Base-by-base conservation (phyloP, 2,329 filamentous ascomycete genomes). In the Trichoderma brevicompactum region DNA sequence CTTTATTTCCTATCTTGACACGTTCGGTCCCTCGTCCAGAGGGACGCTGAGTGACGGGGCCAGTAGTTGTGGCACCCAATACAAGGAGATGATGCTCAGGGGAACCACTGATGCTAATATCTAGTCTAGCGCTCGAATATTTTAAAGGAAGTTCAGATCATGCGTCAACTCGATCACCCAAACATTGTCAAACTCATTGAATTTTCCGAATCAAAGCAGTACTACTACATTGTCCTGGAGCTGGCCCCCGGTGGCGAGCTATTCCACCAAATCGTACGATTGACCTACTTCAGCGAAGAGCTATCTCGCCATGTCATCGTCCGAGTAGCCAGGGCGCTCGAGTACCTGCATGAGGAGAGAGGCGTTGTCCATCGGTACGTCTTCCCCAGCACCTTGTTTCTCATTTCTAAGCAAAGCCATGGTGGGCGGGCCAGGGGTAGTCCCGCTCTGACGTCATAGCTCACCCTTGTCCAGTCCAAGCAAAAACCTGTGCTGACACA, bases 261-360 rank as follows among this genome's bases (percentile, higher is more conserved):
- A 10, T 99, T 99, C 83, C 95, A 99, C 77, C 94, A 98, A 77
- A 98, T 99, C 72, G 95, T 99, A 59, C 91, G 94, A 70, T 87
- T 99, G 76, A 99, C 95, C 13, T 99, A 98, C 77, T 99, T 99
- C 76, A 98, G 94, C 80, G 95, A 99, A 77, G 90, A 97, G 55
- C 83, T 99, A 1, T 96, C 94, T 61, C 86, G 95, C 70, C 95
- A 98, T 76, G 94, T 98, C 73, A 99, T 99, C 72, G 82, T 89
- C 4, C 94, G 98, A 75, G 95, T 99, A 15, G 95, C 95, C n/a
- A 88, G 96, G 72, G 94, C 95, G 13, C 83, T 99, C 62, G 90
- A 94, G 74, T 98, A 98, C 75, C 79, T 99, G 67, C 95, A 99
- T 72, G 95, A 98, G 75, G 92, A 95, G 72, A 92, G 90, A 69